Conservation (phyloP, 2,329 filamentous ascomycete species). For the Colletotrichum sojae region DNA sequence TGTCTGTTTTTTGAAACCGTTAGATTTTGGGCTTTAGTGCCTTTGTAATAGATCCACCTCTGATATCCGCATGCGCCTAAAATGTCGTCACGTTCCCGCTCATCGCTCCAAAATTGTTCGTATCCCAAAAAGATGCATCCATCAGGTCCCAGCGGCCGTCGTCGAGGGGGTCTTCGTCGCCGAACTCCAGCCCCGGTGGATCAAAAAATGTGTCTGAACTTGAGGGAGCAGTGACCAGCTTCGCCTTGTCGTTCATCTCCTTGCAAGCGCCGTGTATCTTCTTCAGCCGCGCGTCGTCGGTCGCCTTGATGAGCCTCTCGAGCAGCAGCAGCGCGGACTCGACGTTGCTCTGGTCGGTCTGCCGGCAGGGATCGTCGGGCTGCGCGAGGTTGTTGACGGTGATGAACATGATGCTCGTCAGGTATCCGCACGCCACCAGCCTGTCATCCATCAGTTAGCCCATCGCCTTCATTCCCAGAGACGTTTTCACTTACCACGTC, state of each 20-base stretch:
- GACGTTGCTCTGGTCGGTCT: constrained; percentile 33
- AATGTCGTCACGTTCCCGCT: too few species aligned
- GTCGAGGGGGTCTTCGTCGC: constrained; percentile 20
- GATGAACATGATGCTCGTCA: constrained; percentile 38
- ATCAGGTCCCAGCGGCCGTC: constrained; percentile 17
- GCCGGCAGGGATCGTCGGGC: constrained; percentile 2
- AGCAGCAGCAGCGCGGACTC: constrained; percentile 26
- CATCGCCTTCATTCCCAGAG: too few species aligned
- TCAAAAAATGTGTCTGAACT: background rate
- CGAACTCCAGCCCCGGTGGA: constrained; percentile 20
- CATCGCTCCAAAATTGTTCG: background rate
- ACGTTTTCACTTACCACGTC: constrained; percentile 23
- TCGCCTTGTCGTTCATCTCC: constrained; percentile 30
- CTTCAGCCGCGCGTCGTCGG: constrained; percentile 22
- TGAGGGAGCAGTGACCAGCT: background rate
- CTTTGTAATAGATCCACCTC: too few species aligned
- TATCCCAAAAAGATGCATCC: background rate
- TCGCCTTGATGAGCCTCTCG: constrained; percentile 12
- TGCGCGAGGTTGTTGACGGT: constrained; percentile 30
- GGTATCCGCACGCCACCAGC: constrained; percentile 32
- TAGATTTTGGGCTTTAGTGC: background rate
- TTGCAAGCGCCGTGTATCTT: constrained; percentile 23
- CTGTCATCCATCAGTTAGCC: background rate
- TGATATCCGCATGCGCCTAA: too few species aligned
- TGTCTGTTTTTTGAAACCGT: background rate